phyloP scores from a whole-genome alignment of 305 asterid genomes.

The Fraxinus angustifolia region DNA sequence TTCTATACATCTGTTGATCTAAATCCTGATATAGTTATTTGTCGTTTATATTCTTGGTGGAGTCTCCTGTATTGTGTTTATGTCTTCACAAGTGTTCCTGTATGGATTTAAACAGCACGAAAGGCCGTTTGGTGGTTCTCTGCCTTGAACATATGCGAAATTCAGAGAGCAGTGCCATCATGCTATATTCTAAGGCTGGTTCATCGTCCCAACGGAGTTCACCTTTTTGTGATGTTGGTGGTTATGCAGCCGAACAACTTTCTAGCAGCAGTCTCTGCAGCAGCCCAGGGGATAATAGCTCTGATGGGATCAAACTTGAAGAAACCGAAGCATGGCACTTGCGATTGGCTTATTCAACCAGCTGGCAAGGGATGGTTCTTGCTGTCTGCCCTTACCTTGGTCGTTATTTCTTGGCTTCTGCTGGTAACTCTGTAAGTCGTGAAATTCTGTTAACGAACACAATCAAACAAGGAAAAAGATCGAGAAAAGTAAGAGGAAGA shows the following conservation, averaged over 20 bases:
- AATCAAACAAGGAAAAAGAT: neutral
- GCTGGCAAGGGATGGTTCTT: conserved; percentile 80
- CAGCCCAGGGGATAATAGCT: conserved; percentile 80
- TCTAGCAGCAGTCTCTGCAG: conserved; percentile 74
- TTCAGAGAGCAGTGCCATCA: conserved; percentile 67
- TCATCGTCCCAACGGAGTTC: conserved; percentile 58
- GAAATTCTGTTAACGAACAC: conserved; percentile 12
- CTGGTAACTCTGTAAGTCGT: conserved; percentile 79
- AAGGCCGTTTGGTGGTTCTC: conserved; percentile 83
- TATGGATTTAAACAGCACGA: conserved; percentile 58
- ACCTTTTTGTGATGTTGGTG: conserved; percentile 49
- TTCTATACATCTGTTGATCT: conserved; percentile 1
- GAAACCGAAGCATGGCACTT: conserved; percentile 85
- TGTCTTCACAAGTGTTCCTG: conserved; percentile 17
- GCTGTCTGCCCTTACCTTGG: conserved; percentile 88
- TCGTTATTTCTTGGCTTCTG: conserved; percentile 80
- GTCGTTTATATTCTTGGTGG: neutral
- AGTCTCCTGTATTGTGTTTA: conserved; percentile 18
- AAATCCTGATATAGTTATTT: conserved; percentile 6
- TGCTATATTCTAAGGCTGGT: conserved; percentile 44
- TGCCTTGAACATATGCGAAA: conserved; percentile 68
- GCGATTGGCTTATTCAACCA: conserved; percentile 55
- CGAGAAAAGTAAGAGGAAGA: neutral
- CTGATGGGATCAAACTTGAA: conserved; percentile 76
- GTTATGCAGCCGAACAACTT: conserved; percentile 60